Conservation (phyloP, 345 rosid genomes). For the Noccaea bulbosa region DNA sequence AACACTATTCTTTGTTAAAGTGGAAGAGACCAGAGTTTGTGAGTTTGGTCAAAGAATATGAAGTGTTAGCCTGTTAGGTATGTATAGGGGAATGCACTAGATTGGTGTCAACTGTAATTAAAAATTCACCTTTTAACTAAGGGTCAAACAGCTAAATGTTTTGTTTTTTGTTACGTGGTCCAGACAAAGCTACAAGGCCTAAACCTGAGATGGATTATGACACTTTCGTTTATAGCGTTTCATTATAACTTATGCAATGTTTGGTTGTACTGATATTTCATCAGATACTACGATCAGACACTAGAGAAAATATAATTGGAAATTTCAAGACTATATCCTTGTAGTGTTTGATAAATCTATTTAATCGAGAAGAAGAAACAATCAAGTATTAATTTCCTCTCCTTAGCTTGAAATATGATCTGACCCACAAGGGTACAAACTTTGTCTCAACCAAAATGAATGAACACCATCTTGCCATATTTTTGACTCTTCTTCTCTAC, state of each 20-base stretch:
- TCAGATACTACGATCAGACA: not conserved
- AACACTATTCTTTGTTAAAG: not conserved
- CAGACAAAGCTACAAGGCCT: conserved; percentile 13
- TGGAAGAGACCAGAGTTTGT: conserved; percentile 16
- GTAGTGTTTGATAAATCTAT: not conserved
- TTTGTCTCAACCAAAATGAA: not conserved
- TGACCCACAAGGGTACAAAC: not conserved
- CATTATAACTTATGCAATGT: conserved; percentile 1
- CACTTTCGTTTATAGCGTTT: not conserved
- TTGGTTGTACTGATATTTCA: not conserved
- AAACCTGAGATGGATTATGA: not conserved
- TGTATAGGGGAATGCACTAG: not conserved
- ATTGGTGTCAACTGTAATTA: conserved; percentile 7
- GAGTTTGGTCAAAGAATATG: conserved; percentile 9
- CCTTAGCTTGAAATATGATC: not conserved
- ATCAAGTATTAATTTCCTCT: not conserved
- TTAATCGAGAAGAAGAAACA: not conserved
- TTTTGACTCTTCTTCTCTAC: not conserved
- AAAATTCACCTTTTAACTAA: not conserved
- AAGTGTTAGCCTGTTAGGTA: not conserved
- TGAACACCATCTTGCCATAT: conserved; percentile 7
- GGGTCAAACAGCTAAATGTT: conserved; percentile 1
- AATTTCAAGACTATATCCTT: not conserved
- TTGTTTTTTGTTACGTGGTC: conserved; percentile 17
- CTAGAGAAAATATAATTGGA: no score